Evolutionary conservation across 2,329 filamentous ascomycete genomes (phyloP).

Genomic region (Colletotrichum sp.): DNA sequence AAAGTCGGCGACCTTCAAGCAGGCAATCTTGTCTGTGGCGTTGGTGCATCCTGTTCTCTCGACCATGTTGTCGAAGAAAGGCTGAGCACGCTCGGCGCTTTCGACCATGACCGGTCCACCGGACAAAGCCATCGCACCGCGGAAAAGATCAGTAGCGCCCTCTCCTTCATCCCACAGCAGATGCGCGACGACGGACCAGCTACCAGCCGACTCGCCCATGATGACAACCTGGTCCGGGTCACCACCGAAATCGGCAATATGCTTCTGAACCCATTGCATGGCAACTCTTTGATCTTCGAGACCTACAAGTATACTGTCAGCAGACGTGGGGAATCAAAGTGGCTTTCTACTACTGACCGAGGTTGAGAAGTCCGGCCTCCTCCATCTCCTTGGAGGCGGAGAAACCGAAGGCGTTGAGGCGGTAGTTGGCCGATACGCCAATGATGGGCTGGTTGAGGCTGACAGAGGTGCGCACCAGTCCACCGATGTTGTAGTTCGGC

Average conservation of each 20-base stretch:
- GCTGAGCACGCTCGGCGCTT: not conserved
- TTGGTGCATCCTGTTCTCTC: not conserved
- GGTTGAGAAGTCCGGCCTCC: conserved; percentile 35
- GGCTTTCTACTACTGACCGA: conserved; percentile 7
- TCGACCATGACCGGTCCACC: not conserved
- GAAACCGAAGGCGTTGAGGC: conserved; percentile 51
- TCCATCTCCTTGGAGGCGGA: not conserved
- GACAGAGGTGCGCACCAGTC: conserved; percentile 37
- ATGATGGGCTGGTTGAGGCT: conserved; percentile 60
- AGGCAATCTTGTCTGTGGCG: not conserved
- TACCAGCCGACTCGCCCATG: conserved; percentile 37
- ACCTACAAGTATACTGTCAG: not conserved
- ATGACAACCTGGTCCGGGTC: conserved; percentile 33
- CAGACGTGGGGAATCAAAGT: not conserved
- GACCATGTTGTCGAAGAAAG: not conserved
- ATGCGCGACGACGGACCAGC: conserved; percentile 26
- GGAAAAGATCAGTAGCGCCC: conserved; percentile 64
- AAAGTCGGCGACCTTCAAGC: conserved; percentile 3
- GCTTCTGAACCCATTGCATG: conserved; percentile 37
- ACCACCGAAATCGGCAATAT: conserved; percentile 34
- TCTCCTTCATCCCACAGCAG: conserved; percentile 63
- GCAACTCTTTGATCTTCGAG: conserved; percentile 32
- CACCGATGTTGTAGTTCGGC: conserved; percentile 36
- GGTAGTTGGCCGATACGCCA: conserved; percentile 70
- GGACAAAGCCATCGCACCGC: conserved; percentile 68